phyloP scores from a whole-genome alignment of 495 filamentous ascomycete genomes.

The Tuber umbilicatum region DNA sequence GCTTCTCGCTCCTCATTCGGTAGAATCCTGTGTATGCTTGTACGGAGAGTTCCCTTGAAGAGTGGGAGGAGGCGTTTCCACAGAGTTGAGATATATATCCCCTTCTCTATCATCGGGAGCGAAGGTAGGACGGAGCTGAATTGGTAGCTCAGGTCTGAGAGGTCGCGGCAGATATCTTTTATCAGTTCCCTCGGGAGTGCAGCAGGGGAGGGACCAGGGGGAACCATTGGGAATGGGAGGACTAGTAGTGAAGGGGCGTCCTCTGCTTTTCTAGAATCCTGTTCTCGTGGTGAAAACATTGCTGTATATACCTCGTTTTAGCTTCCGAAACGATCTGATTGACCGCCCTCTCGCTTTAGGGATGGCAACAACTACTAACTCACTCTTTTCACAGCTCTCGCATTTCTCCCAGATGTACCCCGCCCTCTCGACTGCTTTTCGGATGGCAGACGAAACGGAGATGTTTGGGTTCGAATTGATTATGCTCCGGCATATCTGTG shows the following conservation, averaged over 20 bases:
- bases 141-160: background rate
- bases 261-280: background rate
- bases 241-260: background rate
- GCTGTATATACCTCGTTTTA: background rate
- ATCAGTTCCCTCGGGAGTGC: background rate
- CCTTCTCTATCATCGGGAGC: background rate
- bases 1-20: background rate
- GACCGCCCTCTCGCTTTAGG: background rate
- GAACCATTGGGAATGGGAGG: background rate
- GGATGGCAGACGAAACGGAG: background rate
- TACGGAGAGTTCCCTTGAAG: background rate
- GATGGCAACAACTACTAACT: background rate
- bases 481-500: background rate
- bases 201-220: background rate
- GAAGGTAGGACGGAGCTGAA: background rate
- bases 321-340: background rate
- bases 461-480: background rate
- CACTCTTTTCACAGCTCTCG: background rate
- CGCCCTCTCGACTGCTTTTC: background rate
- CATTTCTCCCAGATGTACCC: background rate
- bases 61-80: slow-evolving; percentile 3
- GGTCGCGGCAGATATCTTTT: background rate
- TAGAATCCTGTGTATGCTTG: background rate
- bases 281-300: background rate
- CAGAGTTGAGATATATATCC: background rate